Conservation (phyloP, 495 filamentous ascomycete species). For the Tuber brumale region DNA sequence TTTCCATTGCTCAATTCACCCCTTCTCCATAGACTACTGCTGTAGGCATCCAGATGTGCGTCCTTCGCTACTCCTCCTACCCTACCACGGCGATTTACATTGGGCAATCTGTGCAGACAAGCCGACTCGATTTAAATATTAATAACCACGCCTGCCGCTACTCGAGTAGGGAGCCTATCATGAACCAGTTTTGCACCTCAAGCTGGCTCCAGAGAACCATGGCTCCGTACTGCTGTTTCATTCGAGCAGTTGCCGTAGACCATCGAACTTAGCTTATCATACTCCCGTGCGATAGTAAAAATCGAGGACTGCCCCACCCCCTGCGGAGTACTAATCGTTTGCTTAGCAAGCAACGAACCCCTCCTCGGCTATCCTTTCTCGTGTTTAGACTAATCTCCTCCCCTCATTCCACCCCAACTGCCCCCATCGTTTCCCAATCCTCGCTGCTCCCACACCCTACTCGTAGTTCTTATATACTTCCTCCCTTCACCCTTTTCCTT, state of each 20-base stretch:
- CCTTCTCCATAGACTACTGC: not conserved
- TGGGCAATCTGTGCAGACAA: not conserved
- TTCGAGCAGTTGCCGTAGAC: not conserved
- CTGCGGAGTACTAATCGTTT: not conserved
- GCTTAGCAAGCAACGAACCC: not conserved
- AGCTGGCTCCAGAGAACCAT: too few species aligned
- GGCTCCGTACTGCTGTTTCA: not conserved
- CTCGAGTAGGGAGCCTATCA: not conserved
- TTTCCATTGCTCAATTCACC: not conserved
- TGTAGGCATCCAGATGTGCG: not conserved
- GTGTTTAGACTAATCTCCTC: not conserved
- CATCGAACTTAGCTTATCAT: not conserved
- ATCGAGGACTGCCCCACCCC: not conserved
- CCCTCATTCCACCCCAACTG: not conserved
- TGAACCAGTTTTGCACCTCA: not conserved
- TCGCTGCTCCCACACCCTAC: not conserved
- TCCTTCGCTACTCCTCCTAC: not conserved
- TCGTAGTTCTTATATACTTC: not conserved
- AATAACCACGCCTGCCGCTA: not conserved
- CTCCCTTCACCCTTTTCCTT: not conserved
- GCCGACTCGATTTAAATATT: not conserved
- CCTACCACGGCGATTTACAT: not conserved
- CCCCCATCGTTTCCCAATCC: not conserved
- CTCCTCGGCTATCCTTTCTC: not conserved
- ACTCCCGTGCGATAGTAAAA: not conserved